phyloP scores from a whole-genome alignment of 805 yeast genomes.

The Wickerhamomyces kurtzmanii region DNA sequence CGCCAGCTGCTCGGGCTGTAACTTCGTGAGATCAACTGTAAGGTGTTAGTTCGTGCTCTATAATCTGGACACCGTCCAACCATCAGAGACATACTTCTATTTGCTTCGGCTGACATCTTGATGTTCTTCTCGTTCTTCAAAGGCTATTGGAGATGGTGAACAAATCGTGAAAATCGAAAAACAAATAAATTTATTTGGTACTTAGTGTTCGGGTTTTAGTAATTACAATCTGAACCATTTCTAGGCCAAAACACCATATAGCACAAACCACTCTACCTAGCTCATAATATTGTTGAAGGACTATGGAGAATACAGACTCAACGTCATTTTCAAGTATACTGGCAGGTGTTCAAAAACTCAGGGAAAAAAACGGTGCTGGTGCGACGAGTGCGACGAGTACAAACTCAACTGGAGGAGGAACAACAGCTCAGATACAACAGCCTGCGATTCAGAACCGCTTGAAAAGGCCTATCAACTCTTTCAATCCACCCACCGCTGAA shows the following conservation, averaged over 20 bases:
- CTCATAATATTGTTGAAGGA: too few relatives aligned
- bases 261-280: too few relatives aligned
- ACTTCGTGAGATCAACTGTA: constrained; percentile 54
- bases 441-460: not conserved
- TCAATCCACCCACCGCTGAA: not conserved
- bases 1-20: constrained; percentile 75
- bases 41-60: not conserved
- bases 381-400: constrained; percentile 1
- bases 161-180: not conserved
- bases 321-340: constrained; percentile 63
- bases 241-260: too few relatives aligned
- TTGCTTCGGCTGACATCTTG: not conserved
- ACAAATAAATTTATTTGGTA: too few relatives aligned
- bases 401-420: constrained; percentile 2
- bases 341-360: constrained; percentile 56
- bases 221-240: too few relatives aligned
- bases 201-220: too few relatives aligned
- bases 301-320: constrained; percentile 34
- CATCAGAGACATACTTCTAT: not conserved
- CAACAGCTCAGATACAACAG: not conserved
- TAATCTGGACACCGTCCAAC: not conserved
- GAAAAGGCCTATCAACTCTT: not conserved
- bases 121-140: not conserved
- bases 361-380: constrained; percentile 28
- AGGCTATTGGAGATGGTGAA: not conserved